Evolutionary conservation across 805 yeast species (phyloP), one percentile per base, ranked within the genome.

Genomic region (Candida qinlingensis): DNA sequence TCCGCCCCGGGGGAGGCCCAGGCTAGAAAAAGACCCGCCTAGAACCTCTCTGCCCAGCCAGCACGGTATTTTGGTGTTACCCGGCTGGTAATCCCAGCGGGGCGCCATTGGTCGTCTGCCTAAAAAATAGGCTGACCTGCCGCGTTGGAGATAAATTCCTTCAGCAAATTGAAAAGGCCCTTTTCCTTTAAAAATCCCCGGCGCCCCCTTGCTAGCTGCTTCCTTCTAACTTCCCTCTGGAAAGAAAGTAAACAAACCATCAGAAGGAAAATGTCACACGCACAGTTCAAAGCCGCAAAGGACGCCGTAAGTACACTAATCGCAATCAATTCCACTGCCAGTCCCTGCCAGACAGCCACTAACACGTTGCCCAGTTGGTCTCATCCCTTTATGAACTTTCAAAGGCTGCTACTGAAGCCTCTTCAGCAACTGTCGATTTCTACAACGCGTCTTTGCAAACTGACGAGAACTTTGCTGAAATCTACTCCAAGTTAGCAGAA

Each of bases 341-440:
- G 19, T 19, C 19, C 19, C 19, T 19, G 19, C 19, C 36, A n/a
- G 11, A 42, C 34, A 33, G 27, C 19, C 28, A 39, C 47, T 41
- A 44, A 38, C 47, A 34, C 10, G 30, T 31, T 7, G 43, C 3
- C 25, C 38, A 80, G 83, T 77, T 85, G 36, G 90, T 90, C 49
- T 78, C 94, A 38, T 80, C 96, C 1, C 76, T 90, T 52, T 85
- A 83, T 60, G 91, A 86, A 63, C 77, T 90, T 47, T 81, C 94
- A 40, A 87, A 83, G 61, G 89, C 95, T n/a, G 92, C 96, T 36
- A 80, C 78, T 54, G 91, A 85, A 49, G 88, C 92, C 46, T 88
- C 96, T 30, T 68, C 81, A 33, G 92, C 95, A 27, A 80, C 91
- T 34, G 79, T 87, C 51, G 83, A 83, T 61, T 86, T 86, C 69